phyloP scores from a whole-genome alignment of 495 filamentous ascomycete species.

The Astrothelium subdiscretum region DNA sequence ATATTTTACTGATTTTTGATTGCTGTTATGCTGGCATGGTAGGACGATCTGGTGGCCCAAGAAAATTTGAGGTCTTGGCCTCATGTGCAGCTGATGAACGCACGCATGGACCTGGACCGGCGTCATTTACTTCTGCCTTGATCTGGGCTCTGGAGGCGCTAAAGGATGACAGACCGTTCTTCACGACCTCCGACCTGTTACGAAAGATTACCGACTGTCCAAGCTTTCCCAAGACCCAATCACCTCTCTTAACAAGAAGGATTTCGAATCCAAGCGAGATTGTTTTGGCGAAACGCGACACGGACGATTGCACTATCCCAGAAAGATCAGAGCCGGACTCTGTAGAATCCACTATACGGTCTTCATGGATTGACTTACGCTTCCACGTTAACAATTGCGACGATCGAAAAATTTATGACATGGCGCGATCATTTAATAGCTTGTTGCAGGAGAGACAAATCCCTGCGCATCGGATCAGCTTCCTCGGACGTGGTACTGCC shows the following conservation, averaged over 20 bases:
- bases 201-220: not conserved
- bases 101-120: not conserved
- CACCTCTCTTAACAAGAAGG: too few species aligned
- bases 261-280: not conserved
- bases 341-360: not conserved
- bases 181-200: not conserved
- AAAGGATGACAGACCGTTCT: not conserved
- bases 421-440: not conserved
- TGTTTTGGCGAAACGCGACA: not conserved
- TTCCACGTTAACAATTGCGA: not conserved
- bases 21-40: not conserved
- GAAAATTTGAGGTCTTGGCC: not conserved
- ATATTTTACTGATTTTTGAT: slow-evolving; percentile 13
- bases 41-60: not conserved
- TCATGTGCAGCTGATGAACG: not conserved
- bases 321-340: not conserved
- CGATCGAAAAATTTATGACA: not conserved
- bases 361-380: not conserved
- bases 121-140: not conserved
- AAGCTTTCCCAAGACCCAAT: not conserved
- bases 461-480: not conserved
- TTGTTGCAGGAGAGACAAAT: not conserved
- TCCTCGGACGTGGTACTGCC: not conserved
- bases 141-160: not conserved
- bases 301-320: too few species aligned